Evolutionary conservation across 108 stramenopile species (phyloP).

Genomic region (Fistulifera solaris): DNA sequence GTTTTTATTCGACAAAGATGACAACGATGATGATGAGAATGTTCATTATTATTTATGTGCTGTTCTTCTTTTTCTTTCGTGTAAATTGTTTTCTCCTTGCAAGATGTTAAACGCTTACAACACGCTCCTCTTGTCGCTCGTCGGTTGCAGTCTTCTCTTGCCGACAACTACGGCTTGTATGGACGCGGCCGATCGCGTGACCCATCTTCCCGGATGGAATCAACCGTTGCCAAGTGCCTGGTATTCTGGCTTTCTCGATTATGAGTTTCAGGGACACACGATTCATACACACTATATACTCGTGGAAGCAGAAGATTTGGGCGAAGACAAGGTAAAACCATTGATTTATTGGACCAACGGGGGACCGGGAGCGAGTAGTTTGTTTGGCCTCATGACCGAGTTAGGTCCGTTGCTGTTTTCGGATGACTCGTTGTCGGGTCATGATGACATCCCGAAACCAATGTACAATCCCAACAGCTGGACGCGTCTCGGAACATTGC

Average conservation of each 20-base stretch:
- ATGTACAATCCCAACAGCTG: slow-evolving; percentile 50
- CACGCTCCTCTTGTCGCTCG: too few relatives aligned
- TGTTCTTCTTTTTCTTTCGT: too few relatives aligned
- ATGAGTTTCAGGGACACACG: slow-evolving; percentile 27
- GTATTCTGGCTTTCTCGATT: slow-evolving; percentile 44
- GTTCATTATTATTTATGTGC: too few relatives aligned
- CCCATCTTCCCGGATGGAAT: slow-evolving; percentile 33
- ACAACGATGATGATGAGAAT: too few relatives aligned
- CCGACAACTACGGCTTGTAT: too few relatives aligned
- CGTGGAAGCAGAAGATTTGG: slow-evolving; percentile 31
- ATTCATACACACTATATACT: slow-evolving; percentile 55
- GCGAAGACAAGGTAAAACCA: slow-evolving; percentile 25
- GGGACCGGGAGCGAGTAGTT: slow-evolving; percentile 67
- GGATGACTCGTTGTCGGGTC: slow-evolving; percentile 27
- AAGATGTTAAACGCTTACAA: too few relatives aligned
- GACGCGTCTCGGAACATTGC: slow-evolving; percentile 43
- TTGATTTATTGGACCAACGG: slow-evolving; percentile 68
- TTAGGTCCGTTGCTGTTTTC: slow-evolving; percentile 46
- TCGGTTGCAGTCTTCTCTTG: too few relatives aligned
- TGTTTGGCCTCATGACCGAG: slow-evolving; percentile 64
- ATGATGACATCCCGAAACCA: slow-evolving; percentile 42
- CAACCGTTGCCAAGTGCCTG: slow-evolving; percentile 35
- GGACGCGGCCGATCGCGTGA: slow-evolving; percentile 24
- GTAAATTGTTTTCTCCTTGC: too few relatives aligned
- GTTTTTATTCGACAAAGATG: too few relatives aligned